Evolutionary conservation across 108 stramenopile species (phyloP).

Genomic region (Thalassiosira profunda): DNA sequence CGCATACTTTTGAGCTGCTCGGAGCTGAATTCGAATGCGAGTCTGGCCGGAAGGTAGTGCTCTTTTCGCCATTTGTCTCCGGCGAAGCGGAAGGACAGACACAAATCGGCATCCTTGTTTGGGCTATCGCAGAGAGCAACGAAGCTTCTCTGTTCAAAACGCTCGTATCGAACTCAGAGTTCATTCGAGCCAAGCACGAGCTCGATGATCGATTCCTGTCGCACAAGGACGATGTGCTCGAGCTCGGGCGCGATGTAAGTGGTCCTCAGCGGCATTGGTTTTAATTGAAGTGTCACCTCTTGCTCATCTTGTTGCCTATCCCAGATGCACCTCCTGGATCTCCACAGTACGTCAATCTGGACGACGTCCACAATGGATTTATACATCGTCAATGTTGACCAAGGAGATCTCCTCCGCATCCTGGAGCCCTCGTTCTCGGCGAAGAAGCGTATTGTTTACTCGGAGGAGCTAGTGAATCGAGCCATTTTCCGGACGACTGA

Average conservation of each 20-base stretch:
- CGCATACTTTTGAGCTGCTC: conserved; percentile 9
- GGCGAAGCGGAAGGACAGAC: conserved; percentile 8
- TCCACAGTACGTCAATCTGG: conserved; percentile 9
- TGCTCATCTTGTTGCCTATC: background rate
- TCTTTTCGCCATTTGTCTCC: conserved; percentile 9
- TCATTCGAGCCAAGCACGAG: conserved; percentile 1
- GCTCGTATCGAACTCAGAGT: conserved; percentile 10
- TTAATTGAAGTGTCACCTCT: no score
- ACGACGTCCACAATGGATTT: conserved; percentile 10
- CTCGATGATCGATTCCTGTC: conserved; percentile 11
- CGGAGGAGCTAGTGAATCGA: conserved; percentile 3
- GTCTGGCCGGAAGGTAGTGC: background rate
- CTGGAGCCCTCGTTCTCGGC: background rate
- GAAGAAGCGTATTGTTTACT: conserved; percentile 14
- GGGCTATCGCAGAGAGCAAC: conserved; percentile 3
- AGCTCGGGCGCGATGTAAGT: conserved; percentile 18
- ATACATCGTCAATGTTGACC: conserved; percentile 7
- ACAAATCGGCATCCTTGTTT: conserved; percentile 5
- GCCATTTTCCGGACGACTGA: conserved; percentile 7
- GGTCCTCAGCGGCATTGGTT: background rate
- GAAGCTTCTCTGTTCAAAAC: conserved; percentile 18
- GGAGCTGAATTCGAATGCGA: conserved; percentile 3
- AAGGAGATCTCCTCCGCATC: conserved; percentile 5
- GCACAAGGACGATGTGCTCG: conserved; percentile 6
- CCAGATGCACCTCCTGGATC: conserved; percentile 21